These are phyloP conservation scores for Funneliformis mosseae DNA, from an alignment of 192 early-diverging fungal genomes.

Conservation along the genomic window DNA sequence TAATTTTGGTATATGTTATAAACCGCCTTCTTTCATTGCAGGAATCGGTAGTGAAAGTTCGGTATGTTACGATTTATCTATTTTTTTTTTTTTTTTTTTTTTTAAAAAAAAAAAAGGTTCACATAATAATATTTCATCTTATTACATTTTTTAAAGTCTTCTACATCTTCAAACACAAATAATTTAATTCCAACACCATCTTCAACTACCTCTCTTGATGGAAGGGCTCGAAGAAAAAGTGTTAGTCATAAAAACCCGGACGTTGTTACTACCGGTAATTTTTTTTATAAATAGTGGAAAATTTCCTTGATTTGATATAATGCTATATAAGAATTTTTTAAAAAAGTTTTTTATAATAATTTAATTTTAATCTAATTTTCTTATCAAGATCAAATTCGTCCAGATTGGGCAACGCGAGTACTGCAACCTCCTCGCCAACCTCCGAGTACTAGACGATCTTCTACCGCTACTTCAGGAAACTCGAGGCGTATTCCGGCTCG, in stretches of 20 bases:
- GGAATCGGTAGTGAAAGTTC: constrained; percentile 28
- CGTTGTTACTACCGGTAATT: constrained; percentile 69
- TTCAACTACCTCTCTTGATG: constrained; percentile 30
- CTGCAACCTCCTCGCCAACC: constrained; percentile 11
- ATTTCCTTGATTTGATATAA: neutral
- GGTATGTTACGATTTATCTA: neutral
- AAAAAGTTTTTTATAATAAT: neutral
- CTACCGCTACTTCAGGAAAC: constrained; percentile 37
- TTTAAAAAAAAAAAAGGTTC: too few relatives aligned
- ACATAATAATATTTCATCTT: constrained; percentile 35
- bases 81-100: neutral
- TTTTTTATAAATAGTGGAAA: neutral
- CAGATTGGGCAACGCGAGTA: constrained; percentile 59
- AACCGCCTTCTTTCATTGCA: constrained; percentile 46
- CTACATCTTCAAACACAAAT: neutral
- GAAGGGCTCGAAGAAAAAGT: constrained; percentile 47
- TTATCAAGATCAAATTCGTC: constrained; percentile 68
- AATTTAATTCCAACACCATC: constrained; percentile 25
- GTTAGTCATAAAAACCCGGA: constrained; percentile 58
- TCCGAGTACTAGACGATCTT: constrained; percentile 44
- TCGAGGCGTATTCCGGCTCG: constrained; percentile 15
- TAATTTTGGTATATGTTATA: constrained; percentile 83
- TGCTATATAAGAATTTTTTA: neutral
- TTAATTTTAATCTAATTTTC: neutral
- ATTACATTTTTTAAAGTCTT: constrained; percentile 17